Conservation (phyloP, 2,329 filamentous ascomycete species). For the Aspergillus fischeri region DNA sequence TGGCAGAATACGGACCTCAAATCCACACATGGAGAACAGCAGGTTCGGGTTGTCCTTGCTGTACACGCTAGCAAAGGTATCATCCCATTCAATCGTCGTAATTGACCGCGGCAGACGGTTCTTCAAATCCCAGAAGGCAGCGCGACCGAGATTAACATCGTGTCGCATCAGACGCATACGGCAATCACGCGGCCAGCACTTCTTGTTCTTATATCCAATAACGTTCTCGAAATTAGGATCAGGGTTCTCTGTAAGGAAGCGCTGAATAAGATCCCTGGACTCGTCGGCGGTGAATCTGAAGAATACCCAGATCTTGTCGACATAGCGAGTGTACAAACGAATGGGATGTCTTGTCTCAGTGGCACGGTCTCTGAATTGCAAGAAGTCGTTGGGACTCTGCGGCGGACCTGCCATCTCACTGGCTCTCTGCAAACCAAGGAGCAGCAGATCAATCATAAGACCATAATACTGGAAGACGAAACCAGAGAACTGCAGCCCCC, state of each 20-base stretch:
- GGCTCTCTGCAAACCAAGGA: constrained; percentile 91
- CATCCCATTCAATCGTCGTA: constrained; percentile 98
- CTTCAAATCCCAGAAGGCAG: constrained; percentile 98
- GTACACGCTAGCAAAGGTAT: constrained; percentile 97
- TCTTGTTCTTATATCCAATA: constrained; percentile 98
- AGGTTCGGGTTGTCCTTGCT: constrained; percentile 96
- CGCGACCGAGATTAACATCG: constrained; percentile 94
- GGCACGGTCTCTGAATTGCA: constrained; percentile 91
- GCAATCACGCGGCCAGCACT: constrained; percentile 97
- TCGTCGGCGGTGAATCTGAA: constrained; percentile 91
- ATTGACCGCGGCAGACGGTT: constrained; percentile 91
- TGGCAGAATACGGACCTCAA: constrained; percentile 92
- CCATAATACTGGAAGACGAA: constrained; percentile 99
- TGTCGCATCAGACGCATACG: constrained; percentile 98
- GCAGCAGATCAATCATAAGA: constrained; percentile 84
- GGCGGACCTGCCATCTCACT: constrained; percentile 95
- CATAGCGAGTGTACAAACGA: constrained; percentile 93
- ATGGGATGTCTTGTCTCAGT: constrained; percentile 94
- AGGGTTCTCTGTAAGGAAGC: constrained; percentile 95
- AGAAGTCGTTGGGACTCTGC: constrained; percentile 90
- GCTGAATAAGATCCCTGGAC: constrained; percentile 90
- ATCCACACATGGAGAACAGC: constrained; percentile 96
- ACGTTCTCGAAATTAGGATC: constrained; percentile 99
- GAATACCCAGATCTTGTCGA: constrained; percentile 98
- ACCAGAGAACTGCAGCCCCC: constrained; percentile 93